Evolutionary conservation across 345 rosid species (phyloP), one percentile per base, ranked within the genome.

Genomic region (Rhizophora mangle): DNA sequence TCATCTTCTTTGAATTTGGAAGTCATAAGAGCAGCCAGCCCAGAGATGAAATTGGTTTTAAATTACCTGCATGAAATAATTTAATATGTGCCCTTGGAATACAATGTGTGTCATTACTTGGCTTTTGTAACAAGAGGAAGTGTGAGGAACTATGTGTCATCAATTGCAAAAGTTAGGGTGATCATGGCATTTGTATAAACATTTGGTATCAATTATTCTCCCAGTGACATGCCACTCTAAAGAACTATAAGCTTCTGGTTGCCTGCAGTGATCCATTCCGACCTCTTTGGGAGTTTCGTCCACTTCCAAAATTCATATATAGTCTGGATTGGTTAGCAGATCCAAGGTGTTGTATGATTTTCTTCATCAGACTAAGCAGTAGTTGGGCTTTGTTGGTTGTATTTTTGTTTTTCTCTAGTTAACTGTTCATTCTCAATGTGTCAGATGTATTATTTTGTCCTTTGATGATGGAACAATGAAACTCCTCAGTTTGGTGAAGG

Each of bases 381-480:
- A 62, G 62, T 29, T 51, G 63, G 56, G 31, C 55, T 59, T 27
- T 72, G 32, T 29, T 18, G 27, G 54, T 53, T n/a, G 57, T 81
- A 61, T 18, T 60, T 60, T 37, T 31, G 4, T 72, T 30, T 29
- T 56, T 72, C 47, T 51, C 4, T 30, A 30, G 20, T 63, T 37
- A 47, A 37, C 46, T 36, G 24, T 34, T 57, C 21, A 67, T 56
- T 71, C 46, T 76, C 76, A 30, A 19, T 31, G 62, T 60, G 67
- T 84, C 78, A 92, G 94, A 75, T 92, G 98, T 69, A 53, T 88
- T 62, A 55, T 88, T 73, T 64, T 92, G 63, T 81, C 96, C 20
- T 88, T 79, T 31, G 98, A 90, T 71, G 96, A 95, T 78, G 94
- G 96, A 75, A 84, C 87, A 71, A 78, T 92, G 76, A 85, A 85